phyloP scores from a whole-genome alignment of 108 stramenopile genomes.

The Nitzschia palea region DNA sequence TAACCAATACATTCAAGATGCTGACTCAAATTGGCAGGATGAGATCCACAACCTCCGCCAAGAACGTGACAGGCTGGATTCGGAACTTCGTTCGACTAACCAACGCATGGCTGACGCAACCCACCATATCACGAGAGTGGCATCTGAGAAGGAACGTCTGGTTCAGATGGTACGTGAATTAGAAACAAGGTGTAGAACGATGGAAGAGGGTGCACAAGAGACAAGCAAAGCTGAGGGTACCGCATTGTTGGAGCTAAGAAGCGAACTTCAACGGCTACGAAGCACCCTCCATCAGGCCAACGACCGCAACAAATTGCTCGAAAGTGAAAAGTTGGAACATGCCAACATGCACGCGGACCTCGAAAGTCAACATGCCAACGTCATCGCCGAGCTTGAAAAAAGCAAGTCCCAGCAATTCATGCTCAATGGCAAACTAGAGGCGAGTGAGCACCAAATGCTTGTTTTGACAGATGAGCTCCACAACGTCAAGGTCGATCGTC shows the following conservation, averaged over 20 bases:
- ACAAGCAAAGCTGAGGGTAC: neutral
- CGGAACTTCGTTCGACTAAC: neutral
- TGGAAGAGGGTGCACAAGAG: neutral
- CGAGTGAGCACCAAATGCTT: neutral
- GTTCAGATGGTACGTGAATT: neutral
- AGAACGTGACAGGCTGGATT: neutral
- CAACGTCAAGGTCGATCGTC: neutral
- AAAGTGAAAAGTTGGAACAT: neutral
- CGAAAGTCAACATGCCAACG: neutral
- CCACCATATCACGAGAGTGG: neutral
- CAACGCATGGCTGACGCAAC: neutral
- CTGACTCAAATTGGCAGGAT: neutral
- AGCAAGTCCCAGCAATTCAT: no score
- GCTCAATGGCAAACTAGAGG: neutral
- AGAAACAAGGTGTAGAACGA: neutral
- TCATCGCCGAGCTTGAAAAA: neutral
- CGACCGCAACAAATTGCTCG: neutral
- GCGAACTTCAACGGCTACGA: neutral
- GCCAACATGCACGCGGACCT: neutral
- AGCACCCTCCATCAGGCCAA: neutral
- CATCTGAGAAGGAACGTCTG: conserved; percentile 6
- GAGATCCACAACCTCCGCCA: neutral
- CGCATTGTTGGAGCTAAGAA: neutral
- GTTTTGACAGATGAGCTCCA: neutral
- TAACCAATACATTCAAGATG: neutral